Base-by-base conservation (phyloP, 306 rosid genomes). In the Medicago lupulina region DNA sequence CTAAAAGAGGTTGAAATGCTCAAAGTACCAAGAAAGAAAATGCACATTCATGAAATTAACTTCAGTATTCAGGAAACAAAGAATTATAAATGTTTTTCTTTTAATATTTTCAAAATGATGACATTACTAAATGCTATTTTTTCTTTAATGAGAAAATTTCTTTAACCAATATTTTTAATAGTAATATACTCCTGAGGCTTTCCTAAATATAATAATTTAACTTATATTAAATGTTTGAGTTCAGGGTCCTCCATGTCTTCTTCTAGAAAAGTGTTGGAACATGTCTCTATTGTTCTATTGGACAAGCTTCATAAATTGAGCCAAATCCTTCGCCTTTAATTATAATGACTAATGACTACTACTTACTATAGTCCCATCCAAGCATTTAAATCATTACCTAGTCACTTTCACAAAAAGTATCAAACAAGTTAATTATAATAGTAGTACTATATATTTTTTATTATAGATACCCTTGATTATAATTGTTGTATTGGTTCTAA, bases 371-470 rank as follows among this genome's bases (percentile, higher is more conserved):
- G 13, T 60, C 44, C 76, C 70, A 51, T 81, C 58, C 31, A 50
- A 73, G 25, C 6, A 44, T 66, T 73, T 31, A 67, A 61, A 67
- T 79, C 59, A 69, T 59, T 76, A 59, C 61, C 79, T 74, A 12
- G 38, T 74, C 77, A 28, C 31, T 71, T 28, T 65, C 80, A 57
- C 64, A 8, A 49, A 73, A 62, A 58, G 61, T 76, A 70, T 57
- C 25, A 59, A 68, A 69, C 67, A 68, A 49, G 76, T 61, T 61
- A 28, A 31, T 28, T 60, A 60, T 60, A 60, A 25, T 57, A 19
- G 15, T 57, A 18, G 6, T 55, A 55, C 6, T 19, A 9, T 9
- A 9, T 23, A 23, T 57, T 21, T 10, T 21, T 57, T 4, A 58
- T 58, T 58, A 49, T 17, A 54, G 1, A 54, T 58, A 25, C 65